phyloP scores from a whole-genome alignment of 805 yeast genomes.

The Clavispora santaluciae region DNA sequence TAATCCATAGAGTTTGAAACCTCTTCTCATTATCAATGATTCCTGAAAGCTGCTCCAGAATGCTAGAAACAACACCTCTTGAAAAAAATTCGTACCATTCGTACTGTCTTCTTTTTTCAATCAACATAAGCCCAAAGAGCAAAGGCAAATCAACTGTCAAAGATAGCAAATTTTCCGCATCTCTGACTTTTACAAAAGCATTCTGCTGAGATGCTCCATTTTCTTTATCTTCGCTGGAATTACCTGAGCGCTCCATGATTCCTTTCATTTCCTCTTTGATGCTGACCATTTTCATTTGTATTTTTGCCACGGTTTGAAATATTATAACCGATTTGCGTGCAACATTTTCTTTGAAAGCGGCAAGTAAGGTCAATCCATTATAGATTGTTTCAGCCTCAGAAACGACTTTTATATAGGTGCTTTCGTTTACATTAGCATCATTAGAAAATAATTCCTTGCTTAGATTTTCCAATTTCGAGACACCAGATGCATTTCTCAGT shows the following conservation, averaged over 20 bases:
- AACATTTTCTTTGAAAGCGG: background rate
- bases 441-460: background rate
- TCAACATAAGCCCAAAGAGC: conserved; percentile 61
- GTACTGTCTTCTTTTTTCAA: conserved; percentile 56
- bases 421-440: background rate
- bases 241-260: conserved; percentile 5
- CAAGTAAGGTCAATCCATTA: background rate
- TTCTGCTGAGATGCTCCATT: background rate
- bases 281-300: conserved; percentile 36
- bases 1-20: conserved; percentile 57
- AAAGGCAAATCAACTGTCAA: conserved; percentile 63
- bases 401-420: background rate
- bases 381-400: background rate
- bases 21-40: conserved; percentile 53
- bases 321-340: conserved; percentile 18
- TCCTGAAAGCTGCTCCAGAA: conserved; percentile 55
- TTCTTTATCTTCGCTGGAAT: background rate
- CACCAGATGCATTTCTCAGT: background rate
- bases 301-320: conserved; percentile 28
- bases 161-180: conserved; percentile 34
- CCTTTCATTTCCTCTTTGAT: conserved; percentile 25
- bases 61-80: conserved; percentile 35
- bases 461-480: background rate
- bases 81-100: conserved; percentile 49
- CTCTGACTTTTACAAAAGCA: conserved; percentile 17